Evolutionary conservation across 345 rosid genomes (phyloP).

Genomic region (Odontarrhena argentea): DNA sequence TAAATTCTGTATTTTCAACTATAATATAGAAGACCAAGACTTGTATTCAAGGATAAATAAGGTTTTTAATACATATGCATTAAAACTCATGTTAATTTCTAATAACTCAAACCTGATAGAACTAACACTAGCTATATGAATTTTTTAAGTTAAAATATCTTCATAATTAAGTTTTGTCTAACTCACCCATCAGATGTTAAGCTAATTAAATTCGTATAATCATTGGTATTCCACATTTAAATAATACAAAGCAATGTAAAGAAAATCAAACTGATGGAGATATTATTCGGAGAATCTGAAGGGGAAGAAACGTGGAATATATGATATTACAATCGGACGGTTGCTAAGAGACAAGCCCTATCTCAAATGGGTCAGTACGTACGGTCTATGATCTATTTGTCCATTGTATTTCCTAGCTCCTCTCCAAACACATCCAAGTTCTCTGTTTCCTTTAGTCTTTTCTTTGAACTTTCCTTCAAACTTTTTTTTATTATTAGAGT

Average conservation of each 20-base stretch:
- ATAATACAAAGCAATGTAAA: neutral
- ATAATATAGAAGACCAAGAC: too few relatives aligned
- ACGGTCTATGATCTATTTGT: slow-evolving; percentile 27
- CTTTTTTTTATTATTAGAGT: slow-evolving; percentile 14
- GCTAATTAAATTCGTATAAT: neutral
- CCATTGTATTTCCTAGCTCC: slow-evolving; percentile 7
- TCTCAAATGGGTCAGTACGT: slow-evolving; percentile 23
- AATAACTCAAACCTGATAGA: too few relatives aligned
- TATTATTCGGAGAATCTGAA: slow-evolving; percentile 31
- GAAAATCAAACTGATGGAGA: slow-evolving; percentile 28
- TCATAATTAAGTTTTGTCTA: neutral
- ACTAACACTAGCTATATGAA: too few relatives aligned
- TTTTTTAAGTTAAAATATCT: too few relatives aligned
- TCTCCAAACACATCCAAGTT: slow-evolving; percentile 35
- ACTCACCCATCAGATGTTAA: slow-evolving; percentile 5
- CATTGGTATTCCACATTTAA: slow-evolving; percentile 15
- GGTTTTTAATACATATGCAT: too few relatives aligned
- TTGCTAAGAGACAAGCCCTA: slow-evolving; percentile 22
- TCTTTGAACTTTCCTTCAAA: slow-evolving; percentile 12
- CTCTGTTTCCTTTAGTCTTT: slow-evolving; percentile 26
- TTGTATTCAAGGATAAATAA: too few relatives aligned
- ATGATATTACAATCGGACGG: slow-evolving; percentile 31
- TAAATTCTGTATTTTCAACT: neutral
- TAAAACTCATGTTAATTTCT: too few relatives aligned
- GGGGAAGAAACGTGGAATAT: slow-evolving; percentile 16